Evolutionary conservation across 2,329 filamentous ascomycete species (phyloP).

Genomic region (Aspergillus oerlinghausenensis): DNA sequence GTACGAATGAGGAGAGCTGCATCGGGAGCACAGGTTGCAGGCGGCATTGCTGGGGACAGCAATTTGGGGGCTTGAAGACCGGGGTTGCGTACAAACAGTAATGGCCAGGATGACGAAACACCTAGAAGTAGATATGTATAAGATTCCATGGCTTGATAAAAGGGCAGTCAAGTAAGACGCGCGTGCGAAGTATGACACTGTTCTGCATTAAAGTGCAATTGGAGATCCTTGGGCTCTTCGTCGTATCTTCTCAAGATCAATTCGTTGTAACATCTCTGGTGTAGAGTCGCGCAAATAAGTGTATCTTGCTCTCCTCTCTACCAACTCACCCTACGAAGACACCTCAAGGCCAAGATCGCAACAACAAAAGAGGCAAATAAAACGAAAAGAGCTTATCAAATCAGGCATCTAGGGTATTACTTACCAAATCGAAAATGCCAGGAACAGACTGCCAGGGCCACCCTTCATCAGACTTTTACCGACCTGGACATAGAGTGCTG

Average conservation of each 20-base stretch:
- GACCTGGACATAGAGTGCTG: slow-evolving; percentile 42
- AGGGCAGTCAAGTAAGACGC: slow-evolving; percentile 5
- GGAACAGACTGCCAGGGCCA: slow-evolving; percentile 41
- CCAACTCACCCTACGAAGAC: background rate
- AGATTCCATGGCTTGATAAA: slow-evolving; percentile 22
- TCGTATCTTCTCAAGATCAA: background rate
- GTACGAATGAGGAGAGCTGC: slow-evolving; percentile 2
- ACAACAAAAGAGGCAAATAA: slow-evolving; percentile 1
- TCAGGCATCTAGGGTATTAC: slow-evolving; percentile 14
- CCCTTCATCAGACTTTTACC: slow-evolving; percentile 38
- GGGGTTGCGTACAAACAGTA: slow-evolving; percentile 40
- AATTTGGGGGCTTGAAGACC: slow-evolving; percentile 1
- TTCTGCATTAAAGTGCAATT: background rate
- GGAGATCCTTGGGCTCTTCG: background rate
- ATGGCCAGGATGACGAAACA: slow-evolving; percentile 43
- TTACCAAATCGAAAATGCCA: slow-evolving; percentile 45
- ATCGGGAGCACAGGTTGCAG: slow-evolving; percentile 8
- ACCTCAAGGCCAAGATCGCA: slow-evolving; percentile 5
- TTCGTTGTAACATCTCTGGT: background rate
- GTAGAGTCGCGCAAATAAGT: too few species aligned
- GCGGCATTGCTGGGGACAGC: slow-evolving; percentile 4
- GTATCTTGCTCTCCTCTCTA: background rate
- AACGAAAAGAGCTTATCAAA: background rate
- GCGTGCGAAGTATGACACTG: slow-evolving; percentile 4
- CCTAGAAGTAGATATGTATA: slow-evolving; percentile 33